Base-by-base conservation (phyloP, 345 rosid species). In the Aegle marmelos region DNA sequence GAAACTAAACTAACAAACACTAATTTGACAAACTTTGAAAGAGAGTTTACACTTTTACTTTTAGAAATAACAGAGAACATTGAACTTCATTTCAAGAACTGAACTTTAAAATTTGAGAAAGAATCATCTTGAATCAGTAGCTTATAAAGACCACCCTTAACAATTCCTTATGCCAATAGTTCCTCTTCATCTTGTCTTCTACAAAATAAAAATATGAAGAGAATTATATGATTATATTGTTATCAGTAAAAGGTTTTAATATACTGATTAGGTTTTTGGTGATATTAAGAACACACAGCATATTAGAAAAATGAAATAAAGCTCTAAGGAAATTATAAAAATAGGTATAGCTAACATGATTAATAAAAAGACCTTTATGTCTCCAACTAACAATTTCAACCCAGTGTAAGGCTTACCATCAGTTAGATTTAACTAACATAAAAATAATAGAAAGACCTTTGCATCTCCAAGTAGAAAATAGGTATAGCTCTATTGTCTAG, bases 321-420 rank as follows among this genome's bases (percentile, higher is more conserved):
- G 28, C 17, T 25, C 6, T 0, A 54, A 54, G 24, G 6, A 3
- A 17, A 21, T 0, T 27, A 0, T 60, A 5, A 10, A 60, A 11
- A 10, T 4, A 60, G 30, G 7, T 25, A 27, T 6, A 25, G 11
- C 1, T 9, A 3, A 60, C 16, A 2, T 60, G 17, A 10, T 19
- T 25, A 25, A 27, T 27, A 10, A 6, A 25, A 27, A 60, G 65
- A 9, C 30, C 16, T 25, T 27, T 27, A 0, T 19, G 13, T 10
- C 28, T 1, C 17, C 1, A 25, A 10, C 0, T 0, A 60, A 6
- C 16, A 4, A 25, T 13, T 60, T 0, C 0, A 0, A 25, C 13
- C 8, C 7, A 25, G 0, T 60, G 19, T 60, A 14, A 10, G 28
- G 6, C 14, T 14, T 13, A 4, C 30, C 30, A 5, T 13, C 1